Evolutionary conservation across 2,329 filamentous ascomycete species (phyloP).

Genomic region (Aspergillus piperis): DNA sequence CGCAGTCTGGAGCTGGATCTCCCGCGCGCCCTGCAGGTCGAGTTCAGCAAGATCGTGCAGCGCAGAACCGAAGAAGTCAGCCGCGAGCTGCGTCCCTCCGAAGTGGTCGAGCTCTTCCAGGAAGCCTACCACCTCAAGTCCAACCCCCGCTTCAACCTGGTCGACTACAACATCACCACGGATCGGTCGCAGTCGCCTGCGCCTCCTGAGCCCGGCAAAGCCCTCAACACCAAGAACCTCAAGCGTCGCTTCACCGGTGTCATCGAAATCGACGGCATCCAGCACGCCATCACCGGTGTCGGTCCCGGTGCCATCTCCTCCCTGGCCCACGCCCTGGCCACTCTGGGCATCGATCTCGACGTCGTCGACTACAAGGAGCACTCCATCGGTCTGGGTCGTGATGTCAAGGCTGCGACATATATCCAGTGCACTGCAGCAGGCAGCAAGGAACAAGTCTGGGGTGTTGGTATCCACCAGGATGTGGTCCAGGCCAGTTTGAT

Average conservation of each 20-base stretch:
- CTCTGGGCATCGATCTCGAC: slow-evolving; percentile 81
- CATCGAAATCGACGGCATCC: slow-evolving; percentile 75
- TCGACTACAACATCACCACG: slow-evolving; percentile 88
- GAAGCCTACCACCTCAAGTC: slow-evolving; percentile 79
- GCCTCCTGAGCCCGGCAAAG: slow-evolving; percentile 67
- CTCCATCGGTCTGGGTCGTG: slow-evolving; percentile 75
- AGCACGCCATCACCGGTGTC: slow-evolving; percentile 75
- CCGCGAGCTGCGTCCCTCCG: slow-evolving; percentile 77
- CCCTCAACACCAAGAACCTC: slow-evolving; percentile 74
- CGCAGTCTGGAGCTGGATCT: slow-evolving; percentile 87
- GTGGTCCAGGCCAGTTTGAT: slow-evolving; percentile 87
- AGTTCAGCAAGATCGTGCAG: slow-evolving; percentile 87
- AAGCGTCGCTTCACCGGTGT: slow-evolving; percentile 83
- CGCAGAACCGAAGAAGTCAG: slow-evolving; percentile 74
- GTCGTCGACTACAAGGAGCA: slow-evolving; percentile 97
- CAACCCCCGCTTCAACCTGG: slow-evolving; percentile 79
- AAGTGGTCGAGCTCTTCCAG: slow-evolving; percentile 88
- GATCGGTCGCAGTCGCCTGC: slow-evolving; percentile 77
- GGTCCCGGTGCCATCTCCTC: slow-evolving; percentile 92
- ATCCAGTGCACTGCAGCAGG: slow-evolving; percentile 79
- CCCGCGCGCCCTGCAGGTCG: slow-evolving; percentile 86
- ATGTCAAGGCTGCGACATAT: slow-evolving; percentile 92
- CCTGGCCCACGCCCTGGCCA: slow-evolving; percentile 76
- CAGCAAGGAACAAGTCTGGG: slow-evolving; percentile 55
- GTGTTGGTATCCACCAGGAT: slow-evolving; percentile 74